These are phyloP conservation scores for Dacryopinax primogenitus DNA, from an alignment of 768 basidiomycete genomes.

Conservation along the genomic window DNA sequence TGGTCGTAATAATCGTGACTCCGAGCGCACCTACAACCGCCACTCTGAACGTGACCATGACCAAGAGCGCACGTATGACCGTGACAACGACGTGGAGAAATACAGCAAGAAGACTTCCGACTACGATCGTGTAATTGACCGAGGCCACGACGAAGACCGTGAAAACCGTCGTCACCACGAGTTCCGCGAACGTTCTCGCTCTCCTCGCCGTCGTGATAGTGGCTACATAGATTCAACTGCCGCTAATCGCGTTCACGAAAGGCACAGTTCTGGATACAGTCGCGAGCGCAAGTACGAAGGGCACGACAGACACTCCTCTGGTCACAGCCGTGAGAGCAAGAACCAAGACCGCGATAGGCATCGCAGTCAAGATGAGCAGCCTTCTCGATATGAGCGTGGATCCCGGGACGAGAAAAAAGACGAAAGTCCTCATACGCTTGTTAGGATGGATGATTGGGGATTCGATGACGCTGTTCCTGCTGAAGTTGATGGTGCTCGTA, in stretches of 20 bases:
- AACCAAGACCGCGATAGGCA: neutral
- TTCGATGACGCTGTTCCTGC: neutral
- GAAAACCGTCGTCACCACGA: neutral
- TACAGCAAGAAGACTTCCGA: neutral
- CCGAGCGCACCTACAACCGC: neutral
- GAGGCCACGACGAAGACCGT: neutral
- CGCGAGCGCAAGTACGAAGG: neutral
- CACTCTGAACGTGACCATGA: neutral
- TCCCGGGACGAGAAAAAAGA: neutral
- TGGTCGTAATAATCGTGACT: neutral
- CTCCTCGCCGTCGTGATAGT: neutral
- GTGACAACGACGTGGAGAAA: neutral
- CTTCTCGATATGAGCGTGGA: neutral
- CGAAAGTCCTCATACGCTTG: neutral
- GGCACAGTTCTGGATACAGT: neutral
- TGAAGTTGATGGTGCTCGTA: neutral
- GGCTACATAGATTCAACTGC: neutral
- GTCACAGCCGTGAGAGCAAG: neutral
- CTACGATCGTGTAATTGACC: neutral
- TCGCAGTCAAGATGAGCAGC: neutral
- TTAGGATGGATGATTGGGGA: neutral
- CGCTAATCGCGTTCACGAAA: neutral
- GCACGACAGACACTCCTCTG: neutral
- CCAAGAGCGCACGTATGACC: neutral
- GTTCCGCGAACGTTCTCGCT: neutral